Evolutionary conservation across 805 yeast species (phyloP).

Genomic region (Sugiyamaella chiloensis): DNA sequence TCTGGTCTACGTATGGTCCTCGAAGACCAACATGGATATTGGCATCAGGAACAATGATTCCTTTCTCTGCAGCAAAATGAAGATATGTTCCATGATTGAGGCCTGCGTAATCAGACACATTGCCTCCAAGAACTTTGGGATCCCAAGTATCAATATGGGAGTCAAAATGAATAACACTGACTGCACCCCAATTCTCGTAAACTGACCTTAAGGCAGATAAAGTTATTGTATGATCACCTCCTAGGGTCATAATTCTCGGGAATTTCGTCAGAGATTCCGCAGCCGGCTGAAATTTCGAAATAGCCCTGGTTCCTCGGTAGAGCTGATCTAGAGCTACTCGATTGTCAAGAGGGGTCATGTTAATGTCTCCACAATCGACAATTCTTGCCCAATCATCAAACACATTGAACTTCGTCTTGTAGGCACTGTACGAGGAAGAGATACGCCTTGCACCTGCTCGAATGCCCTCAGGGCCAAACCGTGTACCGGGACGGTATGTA

Average conservation of each 20-base stretch:
- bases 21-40: conserved; percentile 61
- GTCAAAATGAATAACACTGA: conserved; percentile 69
- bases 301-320: conserved; percentile 47
- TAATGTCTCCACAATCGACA: conserved; percentile 62
- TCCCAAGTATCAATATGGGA: conserved; percentile 70
- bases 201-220: conserved; percentile 65
- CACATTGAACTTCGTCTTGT: conserved; percentile 46
- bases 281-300: conserved; percentile 28
- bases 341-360: conserved; percentile 61
- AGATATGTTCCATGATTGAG: conserved; percentile 66
- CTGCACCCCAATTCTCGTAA: conserved; percentile 54
- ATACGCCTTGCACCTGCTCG: conserved; percentile 42
- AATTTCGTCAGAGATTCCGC: conserved; percentile 39
- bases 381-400: conserved; percentile 54
- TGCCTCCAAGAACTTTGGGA: conserved; percentile 63
- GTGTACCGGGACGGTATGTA: conserved; percentile 72
- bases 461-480: conserved; percentile 63
- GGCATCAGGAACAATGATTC: conserved; percentile 46
- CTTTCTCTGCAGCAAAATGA: conserved; percentile 66
- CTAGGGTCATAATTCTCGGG: conserved; percentile 63
- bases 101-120: conserved; percentile 52
- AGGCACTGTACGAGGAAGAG: conserved; percentile 32
- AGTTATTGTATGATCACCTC: conserved; percentile 76
- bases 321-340: conserved; percentile 57
- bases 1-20: conserved; percentile 53